phyloP scores from a whole-genome alignment of 2,329 filamentous ascomycete species.

The Trichophyton mentagrophytes region DNA sequence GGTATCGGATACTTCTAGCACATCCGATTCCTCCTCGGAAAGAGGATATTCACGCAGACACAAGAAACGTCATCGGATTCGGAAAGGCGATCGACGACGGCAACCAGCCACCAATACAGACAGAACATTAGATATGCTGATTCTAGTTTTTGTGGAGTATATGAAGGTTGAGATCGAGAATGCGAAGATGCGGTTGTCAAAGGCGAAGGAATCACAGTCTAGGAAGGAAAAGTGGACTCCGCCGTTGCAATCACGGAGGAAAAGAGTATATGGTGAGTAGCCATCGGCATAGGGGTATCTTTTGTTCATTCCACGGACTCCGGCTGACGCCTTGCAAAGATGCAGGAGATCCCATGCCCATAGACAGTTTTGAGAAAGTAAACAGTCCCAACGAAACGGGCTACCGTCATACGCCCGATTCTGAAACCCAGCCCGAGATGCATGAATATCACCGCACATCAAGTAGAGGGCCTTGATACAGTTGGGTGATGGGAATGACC shows the following conservation, averaged over 20 bases:
- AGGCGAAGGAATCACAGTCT: constrained; percentile 1
- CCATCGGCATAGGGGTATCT: neutral
- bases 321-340: neutral
- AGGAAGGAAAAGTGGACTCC: neutral
- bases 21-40: neutral
- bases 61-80: neutral
- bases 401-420: neutral
- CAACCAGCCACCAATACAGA: neutral
- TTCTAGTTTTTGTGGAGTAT: neutral
- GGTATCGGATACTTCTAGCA: neutral
- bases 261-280: neutral
- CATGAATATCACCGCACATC: neutral
- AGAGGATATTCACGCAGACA: neutral
- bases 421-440: neutral
- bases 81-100: neutral
- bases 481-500: too few species aligned
- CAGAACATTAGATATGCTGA: neutral
- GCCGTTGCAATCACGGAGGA: neutral
- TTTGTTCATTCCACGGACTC: neutral
- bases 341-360: neutral
- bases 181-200: constrained; percentile 4
- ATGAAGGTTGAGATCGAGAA: constrained; percentile 7
- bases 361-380: neutral
- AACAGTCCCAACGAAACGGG: neutral
- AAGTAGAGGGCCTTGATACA: neutral